Evolutionary conservation across 2,329 filamentous ascomycete species (phyloP).

Genomic region (Alternaria incomplexa): DNA sequence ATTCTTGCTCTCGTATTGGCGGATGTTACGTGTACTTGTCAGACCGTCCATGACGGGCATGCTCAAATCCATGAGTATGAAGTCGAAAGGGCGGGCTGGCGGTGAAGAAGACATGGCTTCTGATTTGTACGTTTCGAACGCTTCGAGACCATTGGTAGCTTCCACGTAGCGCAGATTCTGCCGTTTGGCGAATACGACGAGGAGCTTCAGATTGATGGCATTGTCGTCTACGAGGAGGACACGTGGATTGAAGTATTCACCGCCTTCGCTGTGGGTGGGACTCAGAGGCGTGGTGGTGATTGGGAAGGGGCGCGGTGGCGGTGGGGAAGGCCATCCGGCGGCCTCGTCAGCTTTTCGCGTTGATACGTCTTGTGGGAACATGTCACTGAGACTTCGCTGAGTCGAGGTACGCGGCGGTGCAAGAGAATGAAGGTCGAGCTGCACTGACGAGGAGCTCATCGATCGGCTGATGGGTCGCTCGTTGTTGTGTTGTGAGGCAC

Average conservation of each 20-base stretch:
- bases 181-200: slow-evolving; percentile 51
- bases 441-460: slow-evolving; percentile 13
- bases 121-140: slow-evolving; percentile 31
- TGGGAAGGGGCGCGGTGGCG: slow-evolving; percentile 19
- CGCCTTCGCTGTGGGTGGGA: slow-evolving; percentile 18
- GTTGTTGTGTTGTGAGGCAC: slow-evolving; percentile 18
- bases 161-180: slow-evolving; percentile 34
- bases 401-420: slow-evolving; percentile 13
- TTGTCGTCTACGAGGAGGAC: slow-evolving; percentile 46
- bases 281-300: slow-evolving; percentile 24
- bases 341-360: not conserved
- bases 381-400: slow-evolving; percentile 35
- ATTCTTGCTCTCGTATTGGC: slow-evolving; percentile 35
- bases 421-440: slow-evolving; percentile 16
- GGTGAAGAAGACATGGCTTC: slow-evolving; percentile 21
- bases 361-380: slow-evolving; percentile 13
- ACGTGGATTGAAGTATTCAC: slow-evolving; percentile 37
- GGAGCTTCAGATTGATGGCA: slow-evolving; percentile 43
- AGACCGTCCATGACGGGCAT: slow-evolving; percentile 49
- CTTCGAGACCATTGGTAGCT: slow-evolving; percentile 43
- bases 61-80: slow-evolving; percentile 43
- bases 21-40: slow-evolving; percentile 42
- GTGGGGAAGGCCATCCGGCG: slow-evolving; percentile 14
- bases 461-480: slow-evolving; percentile 26
- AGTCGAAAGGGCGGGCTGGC: slow-evolving; percentile 34